phyloP scores from a whole-genome alignment of 2,329 filamentous ascomycete species.

The Trichoderma afroharzianum region DNA sequence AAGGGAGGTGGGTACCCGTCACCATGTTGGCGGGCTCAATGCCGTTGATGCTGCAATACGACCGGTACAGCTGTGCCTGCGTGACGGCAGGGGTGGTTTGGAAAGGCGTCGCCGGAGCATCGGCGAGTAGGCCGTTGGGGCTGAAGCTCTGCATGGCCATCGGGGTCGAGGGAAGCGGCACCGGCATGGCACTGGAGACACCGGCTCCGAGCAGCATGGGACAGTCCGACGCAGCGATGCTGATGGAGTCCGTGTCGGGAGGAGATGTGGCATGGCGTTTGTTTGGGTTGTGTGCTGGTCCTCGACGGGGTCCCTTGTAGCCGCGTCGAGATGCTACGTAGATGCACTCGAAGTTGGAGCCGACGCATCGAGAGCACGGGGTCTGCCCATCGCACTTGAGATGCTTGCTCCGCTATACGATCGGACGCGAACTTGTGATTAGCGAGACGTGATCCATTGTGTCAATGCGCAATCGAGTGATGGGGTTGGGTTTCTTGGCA shows the following conservation, averaged over 20 bases:
- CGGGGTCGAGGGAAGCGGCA: slow-evolving; percentile 5
- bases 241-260: slow-evolving; percentile 19
- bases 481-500: not conserved
- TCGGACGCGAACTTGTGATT: not conserved
- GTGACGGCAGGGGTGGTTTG: slow-evolving; percentile 18
- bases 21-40: slow-evolving; percentile 23
- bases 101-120: slow-evolving; percentile 23
- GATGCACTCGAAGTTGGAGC: slow-evolving; percentile 58
- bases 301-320: slow-evolving; percentile 58
- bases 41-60: slow-evolving; percentile 27
- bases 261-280: slow-evolving; percentile 49
- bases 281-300: slow-evolving; percentile 41
- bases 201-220: slow-evolving; percentile 32
- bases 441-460: not conserved
- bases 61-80: slow-evolving; percentile 41
- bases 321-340: slow-evolving; percentile 73
- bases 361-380: slow-evolving; percentile 66
- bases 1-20: slow-evolving; percentile 11
- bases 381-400: slow-evolving; percentile 70
- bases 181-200: slow-evolving; percentile 16
- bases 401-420: slow-evolving; percentile 56
- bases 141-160: slow-evolving; percentile 13
- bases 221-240: slow-evolving; percentile 34
- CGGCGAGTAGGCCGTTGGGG: slow-evolving; percentile 15
- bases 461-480: not conserved